Base-by-base conservation (phyloP, 106 monocot species). In the Vanilla planifolia region DNA sequence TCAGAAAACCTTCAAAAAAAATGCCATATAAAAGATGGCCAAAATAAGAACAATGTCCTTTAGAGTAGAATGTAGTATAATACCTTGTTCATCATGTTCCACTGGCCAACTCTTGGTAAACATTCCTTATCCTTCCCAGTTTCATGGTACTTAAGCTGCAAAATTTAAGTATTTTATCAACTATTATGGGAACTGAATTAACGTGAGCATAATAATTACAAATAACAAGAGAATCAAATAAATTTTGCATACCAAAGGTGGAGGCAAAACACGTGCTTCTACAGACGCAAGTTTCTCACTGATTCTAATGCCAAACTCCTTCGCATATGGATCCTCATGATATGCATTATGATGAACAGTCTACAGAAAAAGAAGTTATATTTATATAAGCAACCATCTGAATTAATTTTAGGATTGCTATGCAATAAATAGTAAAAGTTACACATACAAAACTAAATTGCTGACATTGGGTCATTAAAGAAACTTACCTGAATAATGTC, bases 51-150 rank as follows among this genome's bases (percentile, higher is more conserved):
- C n/a, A n/a, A n/a, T n/a, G n/a, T n/a, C n/a, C n/a, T n/a, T n/a
- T n/a, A n/a, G n/a, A n/a, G n/a, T n/a, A n/a, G n/a, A n/a, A n/a
- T n/a, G n/a, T n/a, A n/a, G n/a, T n/a, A n/a, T 34, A 57, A 13
- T 59, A 79, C 79, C 85, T 85, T 85, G 63, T 85, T 76, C 73
- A 70, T 76, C 85, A 85, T 76, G 58, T 85, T 85, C 85, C 85
- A 85, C 48, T 80, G 85, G 28, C 85, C 85, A 43, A 73, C 66
- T 44, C 66, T 73, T 20, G 85, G 85, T 39, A 79, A 67, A 59
- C 71, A 72, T 52, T 76, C 65, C 33, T 73, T 80, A 69, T 80
- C 76, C 60, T 66, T 80, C 13, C 85, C 85, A 43, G 72, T 67
- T 17, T 85, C 85, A 60, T 76, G 69, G 59, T 84, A 84, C 67